Base-by-base conservation (phyloP, 352 stramenopile genomes). In the Phytophthora pluvialis region DNA sequence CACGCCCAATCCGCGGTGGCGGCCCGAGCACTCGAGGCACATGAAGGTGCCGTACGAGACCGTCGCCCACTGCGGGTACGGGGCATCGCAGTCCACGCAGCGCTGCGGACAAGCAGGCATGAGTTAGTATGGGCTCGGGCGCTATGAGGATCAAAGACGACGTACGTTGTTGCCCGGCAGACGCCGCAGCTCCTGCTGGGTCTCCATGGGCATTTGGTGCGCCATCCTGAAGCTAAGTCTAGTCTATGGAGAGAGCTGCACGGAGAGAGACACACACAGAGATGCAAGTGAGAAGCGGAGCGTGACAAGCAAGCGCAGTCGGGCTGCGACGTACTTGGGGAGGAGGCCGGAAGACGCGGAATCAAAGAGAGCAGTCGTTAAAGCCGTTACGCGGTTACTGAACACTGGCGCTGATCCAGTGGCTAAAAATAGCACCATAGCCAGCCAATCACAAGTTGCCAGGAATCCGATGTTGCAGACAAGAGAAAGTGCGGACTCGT, bases 11-110 rank as follows among this genome's bases (percentile, higher is more conserved):
- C 86, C 83, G 31, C 95, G 88, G 75, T 98, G 94, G 44, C 91
- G 83, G 3, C 89, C 93, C 16, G 91, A 97, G 81, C 94, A 98
- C 72, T 98, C 93, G 63, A 98, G 88, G 54, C 94, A 98, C 75
- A 98, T 97, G 64, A 98, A 98, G 18, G 97, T 96, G 49, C 95
- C 95, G 75, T 98, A 98, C 15, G 94, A 97, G 35, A 97, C 91
- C 2, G 90, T 97, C 4, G 94, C 94, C 95, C 95, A 99, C 48
- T 94, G 89, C 18, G 95, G 95, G 70, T 98, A 98, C 47, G 93
- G 82, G 32, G 93, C 94, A 56, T 93, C 82, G 54, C 95, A 99
- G 80, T 98, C 95, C 49, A 98, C 97, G 69, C 95, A 98, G 47
- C 81, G 80, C 81, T 89, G 54, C 26, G 66, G 12, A 59, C 6